Conservation (phyloP, 257 asterid species). For the Solanum gandarillasii region DNA sequence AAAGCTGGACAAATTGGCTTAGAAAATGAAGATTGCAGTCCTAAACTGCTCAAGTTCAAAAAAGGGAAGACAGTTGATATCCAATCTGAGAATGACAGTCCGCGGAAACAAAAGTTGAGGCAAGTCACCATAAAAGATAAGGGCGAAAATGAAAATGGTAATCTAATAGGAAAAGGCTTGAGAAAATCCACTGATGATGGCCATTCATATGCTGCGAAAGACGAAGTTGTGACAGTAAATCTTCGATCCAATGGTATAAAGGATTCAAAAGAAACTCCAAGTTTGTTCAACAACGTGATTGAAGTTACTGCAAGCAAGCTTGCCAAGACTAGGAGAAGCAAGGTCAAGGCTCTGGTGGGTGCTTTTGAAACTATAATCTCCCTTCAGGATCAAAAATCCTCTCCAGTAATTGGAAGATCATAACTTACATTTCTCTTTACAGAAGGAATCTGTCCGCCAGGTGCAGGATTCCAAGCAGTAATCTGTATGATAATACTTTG, state of each 20-base stretch:
- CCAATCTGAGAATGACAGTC: not conserved
- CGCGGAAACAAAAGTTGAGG: not conserved
- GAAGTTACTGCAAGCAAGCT: constrained; percentile 49
- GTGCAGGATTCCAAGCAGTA: not conserved
- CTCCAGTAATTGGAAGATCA: not conserved
- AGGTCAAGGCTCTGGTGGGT: constrained; percentile 60
- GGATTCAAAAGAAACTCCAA: not conserved
- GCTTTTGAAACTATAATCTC: constrained; percentile 51
- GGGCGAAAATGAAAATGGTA: not conserved
- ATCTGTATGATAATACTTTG: not conserved
- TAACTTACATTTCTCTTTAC: not conserved
- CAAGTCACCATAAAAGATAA: not conserved
- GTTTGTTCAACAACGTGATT: constrained; percentile 12
- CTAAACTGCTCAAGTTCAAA: not conserved
- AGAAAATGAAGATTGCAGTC: not conserved
- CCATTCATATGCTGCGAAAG: not conserved
- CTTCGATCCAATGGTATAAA: not conserved
- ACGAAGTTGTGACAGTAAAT: not conserved
- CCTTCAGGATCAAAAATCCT: constrained; percentile 22
- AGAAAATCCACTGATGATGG: not conserved
- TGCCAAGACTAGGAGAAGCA: constrained; percentile 37
- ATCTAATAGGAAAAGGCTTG: not conserved
- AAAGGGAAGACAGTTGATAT: not conserved
- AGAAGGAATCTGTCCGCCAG: not conserved
- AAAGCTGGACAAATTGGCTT: not conserved